Base-by-base conservation (phyloP, 495 filamentous ascomycete species). In the Penicillium fimorum region DNA sequence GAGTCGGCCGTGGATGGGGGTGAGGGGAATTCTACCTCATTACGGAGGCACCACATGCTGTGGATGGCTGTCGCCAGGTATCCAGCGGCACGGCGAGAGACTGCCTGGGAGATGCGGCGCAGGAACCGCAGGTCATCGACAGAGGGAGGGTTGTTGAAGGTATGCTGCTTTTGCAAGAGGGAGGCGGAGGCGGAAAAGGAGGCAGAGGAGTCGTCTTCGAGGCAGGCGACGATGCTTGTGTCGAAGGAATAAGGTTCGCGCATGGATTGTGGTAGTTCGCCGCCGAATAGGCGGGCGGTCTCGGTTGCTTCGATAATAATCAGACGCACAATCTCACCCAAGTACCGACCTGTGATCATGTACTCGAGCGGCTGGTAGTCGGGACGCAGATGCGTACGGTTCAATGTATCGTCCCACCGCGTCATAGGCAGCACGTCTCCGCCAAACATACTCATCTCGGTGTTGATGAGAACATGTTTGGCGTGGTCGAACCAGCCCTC, bases 281-380 rank as follows among this genome's bases (percentile, higher is more conserved):
- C 77, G 2, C 72, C 70, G 44, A 92, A 82, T 6, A 81, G 61
- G 22, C 67, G 61, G 13, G 72, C 68, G 1, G 68, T 73, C 24
- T 79, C 72, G 5, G 79, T 72, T n/a, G 87, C 85, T 56, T 94
- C 90, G 11, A 89, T 65, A 20, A 89, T 81, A 24, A 92, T 86
- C 5, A 95, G 73, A 15, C 91, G 83, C 8, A 86, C 87, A 41
- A 96, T 84, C 68, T 96, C 91, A 33, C 91, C 91, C 2, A 96
- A 75, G 59, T 96, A 96, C 6, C 88, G 82, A 0, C 91, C 91
- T 2, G 89, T 84, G 29, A 91, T 88, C 84, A 96, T 91, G 69
- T 95, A 94, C 67, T 96, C 91, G 56, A 96, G 82, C 0, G 91
- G 91, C 68, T 95, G 90, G 62, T 94, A 96, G 27, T 91, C 88